Evolutionary conservation across 2,329 filamentous ascomycete species (phyloP), one percentile per base, ranked within the genome.

Genomic region (Ascosphaera aggregata): DNA sequence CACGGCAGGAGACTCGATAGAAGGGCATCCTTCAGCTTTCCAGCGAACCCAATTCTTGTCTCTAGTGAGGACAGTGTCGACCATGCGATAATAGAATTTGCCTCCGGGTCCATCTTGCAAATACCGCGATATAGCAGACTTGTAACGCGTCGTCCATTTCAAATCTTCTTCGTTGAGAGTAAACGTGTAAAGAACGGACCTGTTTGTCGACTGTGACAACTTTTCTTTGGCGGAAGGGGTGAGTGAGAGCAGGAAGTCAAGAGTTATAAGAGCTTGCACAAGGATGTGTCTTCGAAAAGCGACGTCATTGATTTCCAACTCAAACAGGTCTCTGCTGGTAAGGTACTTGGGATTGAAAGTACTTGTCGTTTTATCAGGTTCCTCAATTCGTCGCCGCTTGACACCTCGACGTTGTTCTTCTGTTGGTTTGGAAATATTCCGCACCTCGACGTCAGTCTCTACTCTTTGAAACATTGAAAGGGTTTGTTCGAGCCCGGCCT

Each of bases 41-140:
- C 89, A 99, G 44, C 84, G 77, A 35, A 91, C 84, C 91, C 91
- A 98, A 53, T 95, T 94, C 63, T 94, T 95, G 57, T 99, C 89
- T 45, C 89, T 71, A 18, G 82, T 81, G 20, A 98, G 70, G 22
- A 98, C 86, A 9, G 85, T 95, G 54, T 95, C 86, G 22, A 98
- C 84, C 72, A 95, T 92, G 31, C 89, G 77, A 58, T 84, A 79
- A 57, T 95, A 98, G 57, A 92, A 92, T 45, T 81, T 80, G 20
- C 89, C 89, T 50, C 92, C 85, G 34, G 66, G 61, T 16, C 80
- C 80, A 48, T 76, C 68, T 51, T 79, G 78, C 41, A 98, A 68
- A 56, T 94, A 93, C 42, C 73, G 72, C 42, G 79, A 78, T 49
- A 95, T 92, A 4, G 67, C 65, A 30, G 67, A 68, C 52, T 84